A percentile compares a stretch with the other conserved stretches of the same genome.
phyloP scores from a whole-genome alignment of 345 rosid species.

The Citrus hindsii region DNA sequence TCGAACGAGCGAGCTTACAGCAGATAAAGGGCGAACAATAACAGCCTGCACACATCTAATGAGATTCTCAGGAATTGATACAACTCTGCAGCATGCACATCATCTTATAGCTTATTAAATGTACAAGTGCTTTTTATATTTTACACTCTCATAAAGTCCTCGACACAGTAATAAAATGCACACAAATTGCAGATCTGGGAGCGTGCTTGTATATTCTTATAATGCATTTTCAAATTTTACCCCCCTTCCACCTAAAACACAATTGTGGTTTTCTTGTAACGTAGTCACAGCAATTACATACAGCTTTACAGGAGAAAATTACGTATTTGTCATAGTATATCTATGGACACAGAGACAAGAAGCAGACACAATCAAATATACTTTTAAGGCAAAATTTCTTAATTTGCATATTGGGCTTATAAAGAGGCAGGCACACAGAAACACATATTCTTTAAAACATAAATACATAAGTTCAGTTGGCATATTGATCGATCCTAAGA shows the following conservation, averaged over 20 bases:
- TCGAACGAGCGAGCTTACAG: conserved; percentile 89
- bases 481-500: neutral
- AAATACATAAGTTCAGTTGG: neutral
- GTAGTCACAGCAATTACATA: neutral
- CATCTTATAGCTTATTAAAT: neutral
- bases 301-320: neutral
- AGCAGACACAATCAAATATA: neutral
- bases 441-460: neutral
- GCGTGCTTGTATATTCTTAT: neutral
- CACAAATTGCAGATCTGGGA: no score
- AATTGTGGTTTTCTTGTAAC: neutral
- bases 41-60: conserved; percentile 99
- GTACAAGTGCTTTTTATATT: neutral
- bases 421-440: neutral
- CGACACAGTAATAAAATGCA: neutral
- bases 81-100: conserved; percentile 5
- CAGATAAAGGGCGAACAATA: conserved; percentile 85
- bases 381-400: neutral
- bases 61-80: conserved; percentile 65
- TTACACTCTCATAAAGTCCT: neutral
- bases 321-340: neutral
- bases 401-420: neutral
- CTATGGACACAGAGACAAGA: neutral
- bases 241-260: neutral
- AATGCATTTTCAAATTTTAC: neutral